Conservation (phyloP, 495 filamentous ascomycete genomes). For the Niebla homalea region DNA sequence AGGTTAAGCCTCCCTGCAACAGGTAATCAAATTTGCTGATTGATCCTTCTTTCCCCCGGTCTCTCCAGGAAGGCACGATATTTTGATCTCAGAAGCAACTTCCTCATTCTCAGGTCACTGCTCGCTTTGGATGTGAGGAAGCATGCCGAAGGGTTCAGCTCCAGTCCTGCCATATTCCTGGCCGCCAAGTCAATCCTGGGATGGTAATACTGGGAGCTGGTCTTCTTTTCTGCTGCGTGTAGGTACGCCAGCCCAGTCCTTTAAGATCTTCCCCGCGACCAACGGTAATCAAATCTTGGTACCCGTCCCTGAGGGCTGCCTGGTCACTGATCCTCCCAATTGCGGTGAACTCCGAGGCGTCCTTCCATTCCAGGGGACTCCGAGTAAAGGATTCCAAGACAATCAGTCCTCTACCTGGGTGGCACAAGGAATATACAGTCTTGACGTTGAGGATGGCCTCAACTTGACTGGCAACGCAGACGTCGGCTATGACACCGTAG, state of each 20-base stretch:
- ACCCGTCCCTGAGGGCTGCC: slow-evolving; percentile 23
- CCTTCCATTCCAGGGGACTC: slow-evolving; percentile 3
- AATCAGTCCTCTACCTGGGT: slow-evolving; percentile 35
- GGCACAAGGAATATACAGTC: slow-evolving; percentile 37
- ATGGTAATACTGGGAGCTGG: slow-evolving; percentile 23
- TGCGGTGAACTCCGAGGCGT: slow-evolving; percentile 33
- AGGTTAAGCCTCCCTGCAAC: no score
- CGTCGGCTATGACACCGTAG: slow-evolving; percentile 37
- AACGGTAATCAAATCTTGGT: slow-evolving; percentile 16
- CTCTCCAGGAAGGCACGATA: no score
- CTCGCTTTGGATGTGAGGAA: no score
- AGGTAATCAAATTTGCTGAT: no score
- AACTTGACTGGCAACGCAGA: slow-evolving; percentile 27
- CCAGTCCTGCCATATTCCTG: no score
- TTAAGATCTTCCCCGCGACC: slow-evolving; percentile 20
- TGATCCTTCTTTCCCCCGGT: no score
- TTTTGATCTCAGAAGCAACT: no score
- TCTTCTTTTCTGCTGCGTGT: slow-evolving; percentile 22
- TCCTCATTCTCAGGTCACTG: no score
- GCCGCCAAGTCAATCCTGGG: slow-evolving; percentile 5
- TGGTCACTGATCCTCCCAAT: slow-evolving; percentile 12
- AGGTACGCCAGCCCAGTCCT: slow-evolving; percentile 21
- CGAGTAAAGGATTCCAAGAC: slow-evolving; percentile 25
- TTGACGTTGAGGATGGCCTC: slow-evolving; percentile 29
- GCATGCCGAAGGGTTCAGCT: no score